These are phyloP conservation scores for Penicillium angulare DNA, from an alignment of 495 filamentous ascomycete genomes.

Conservation along the genomic window DNA sequence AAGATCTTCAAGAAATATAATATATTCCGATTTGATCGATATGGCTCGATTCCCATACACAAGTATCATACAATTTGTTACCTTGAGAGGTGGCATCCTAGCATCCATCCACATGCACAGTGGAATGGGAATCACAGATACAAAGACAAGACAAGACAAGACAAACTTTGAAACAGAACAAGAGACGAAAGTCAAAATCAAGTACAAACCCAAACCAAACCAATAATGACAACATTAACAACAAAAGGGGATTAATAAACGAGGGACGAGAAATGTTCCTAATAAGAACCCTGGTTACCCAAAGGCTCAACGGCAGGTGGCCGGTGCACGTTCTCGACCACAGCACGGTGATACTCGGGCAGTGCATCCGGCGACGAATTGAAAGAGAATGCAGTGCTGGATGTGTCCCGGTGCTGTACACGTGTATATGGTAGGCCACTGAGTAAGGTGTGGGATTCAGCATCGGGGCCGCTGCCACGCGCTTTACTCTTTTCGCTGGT, in stretches of 20 bases:
- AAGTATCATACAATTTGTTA: background rate
- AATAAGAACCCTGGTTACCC: constrained; percentile 27
- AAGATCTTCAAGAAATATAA: background rate
- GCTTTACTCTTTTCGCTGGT: constrained; percentile 28
- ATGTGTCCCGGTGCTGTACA: constrained; percentile 22
- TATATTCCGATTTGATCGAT: background rate
- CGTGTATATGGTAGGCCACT: constrained; percentile 41
- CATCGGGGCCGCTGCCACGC: background rate
- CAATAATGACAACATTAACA: background rate
- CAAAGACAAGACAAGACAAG: too few species aligned
- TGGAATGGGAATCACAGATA: background rate
- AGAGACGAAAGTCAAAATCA: background rate
- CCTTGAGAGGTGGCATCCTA: background rate
- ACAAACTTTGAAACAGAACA: too few species aligned
- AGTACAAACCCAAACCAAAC: background rate
- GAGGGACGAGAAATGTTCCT: background rate
- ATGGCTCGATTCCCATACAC: background rate
- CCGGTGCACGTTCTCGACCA: constrained; percentile 20
- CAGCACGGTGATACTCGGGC: constrained; percentile 20
- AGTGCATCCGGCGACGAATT: constrained; percentile 16
- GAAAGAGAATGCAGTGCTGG: constrained; percentile 10
- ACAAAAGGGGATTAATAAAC: background rate
- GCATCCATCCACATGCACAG: background rate
- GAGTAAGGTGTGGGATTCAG: constrained; percentile 18
- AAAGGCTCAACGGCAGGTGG: constrained; percentile 26